Base-by-base conservation (phyloP, 1,139 yeast species). In the Scheffersomyces insectosa region DNA sequence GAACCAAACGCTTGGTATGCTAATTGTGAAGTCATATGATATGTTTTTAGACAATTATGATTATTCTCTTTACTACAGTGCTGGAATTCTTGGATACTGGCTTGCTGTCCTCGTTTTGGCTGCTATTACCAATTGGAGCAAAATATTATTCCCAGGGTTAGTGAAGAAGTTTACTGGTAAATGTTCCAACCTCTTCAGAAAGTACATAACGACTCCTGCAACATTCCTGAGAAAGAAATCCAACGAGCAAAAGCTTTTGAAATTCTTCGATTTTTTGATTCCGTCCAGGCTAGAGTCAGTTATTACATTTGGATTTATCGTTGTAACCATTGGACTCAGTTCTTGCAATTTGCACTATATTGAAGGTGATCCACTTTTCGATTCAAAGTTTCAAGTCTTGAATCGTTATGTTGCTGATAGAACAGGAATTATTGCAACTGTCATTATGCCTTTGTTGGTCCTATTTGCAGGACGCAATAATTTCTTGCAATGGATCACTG, bases 391-490 rank as follows among this genome's bases (percentile, higher is more conserved):
- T 3, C 9, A 11, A 1, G 69, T 69, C 1, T 36, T 65, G n/a
- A 37, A 53, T 13, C 59, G 71, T 38, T 66, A 65, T 60, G 36
- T 56, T 25, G 60, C 57, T 6, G 70, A 62, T 34, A 62, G 72
- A 53, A 54, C 69, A 2, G 72, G 72, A 3, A 66, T 66, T 31
- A 49, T 63, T n/a, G 63, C 62, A 1, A 56, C 67, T 6, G 54
- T 59, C 25, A 48, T 59, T 29, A 57, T 65, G 45, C 77, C 77
- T 7, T 54, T 71, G 41, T 50, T 67, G 16, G 59, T 70, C 34
- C 51, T 72, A 28, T 70, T 72, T 55, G 77, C 74, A n/a, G 77
- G 77, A 3, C 57, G 77, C 40, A 72, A 72, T 50, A 72, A 72
- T 51, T 65, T 72, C 43, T 58, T 71, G 44, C 72, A 64, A 46